phyloP scores from a whole-genome alignment of 2,329 filamentous ascomycete genomes.

The Fusarium nelsonii region DNA sequence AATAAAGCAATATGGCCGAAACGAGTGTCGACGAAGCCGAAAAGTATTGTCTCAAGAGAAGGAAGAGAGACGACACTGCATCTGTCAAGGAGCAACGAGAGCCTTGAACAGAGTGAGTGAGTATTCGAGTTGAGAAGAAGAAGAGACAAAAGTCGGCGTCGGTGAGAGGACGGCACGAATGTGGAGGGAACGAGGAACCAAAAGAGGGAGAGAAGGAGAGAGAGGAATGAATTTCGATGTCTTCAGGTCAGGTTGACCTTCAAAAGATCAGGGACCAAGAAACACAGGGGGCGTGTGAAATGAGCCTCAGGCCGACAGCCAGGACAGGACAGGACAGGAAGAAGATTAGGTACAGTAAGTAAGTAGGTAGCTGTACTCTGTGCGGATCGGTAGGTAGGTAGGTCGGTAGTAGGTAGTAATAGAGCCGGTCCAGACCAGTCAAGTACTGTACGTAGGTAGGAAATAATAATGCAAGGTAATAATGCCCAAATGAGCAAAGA shows the following conservation, averaged over 20 bases:
- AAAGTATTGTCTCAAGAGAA: constrained; percentile 49
- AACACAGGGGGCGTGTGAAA: constrained; percentile 35
- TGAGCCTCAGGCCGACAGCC: constrained; percentile 46
- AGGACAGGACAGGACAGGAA: not conserved
- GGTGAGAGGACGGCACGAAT: constrained; percentile 43
- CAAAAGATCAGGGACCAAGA: constrained; percentile 39
- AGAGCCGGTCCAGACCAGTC: constrained; percentile 10
- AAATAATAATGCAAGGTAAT: constrained; percentile 48
- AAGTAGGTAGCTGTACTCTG: constrained; percentile 23
- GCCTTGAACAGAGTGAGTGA: constrained; percentile 33
- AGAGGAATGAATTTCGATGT: constrained; percentile 39
- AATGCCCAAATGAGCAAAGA: constrained; percentile 50
- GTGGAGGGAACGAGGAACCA: constrained; percentile 42
- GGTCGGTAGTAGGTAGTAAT: constrained; percentile 5
- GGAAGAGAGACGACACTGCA: constrained; percentile 47
- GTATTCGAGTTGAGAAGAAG: constrained; percentile 38
- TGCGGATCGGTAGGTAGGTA: not conserved
- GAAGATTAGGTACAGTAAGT: constrained; percentile 29
- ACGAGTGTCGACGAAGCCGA: constrained; percentile 51
- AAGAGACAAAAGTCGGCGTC: constrained; percentile 39
- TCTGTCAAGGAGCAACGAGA: constrained; percentile 49
- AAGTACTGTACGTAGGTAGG: constrained; percentile 20
- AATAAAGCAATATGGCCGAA: constrained; percentile 50
- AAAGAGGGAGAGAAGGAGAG: constrained; percentile 36
- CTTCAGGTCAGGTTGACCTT: constrained; percentile 42